A percentile compares a stretch with the other conserved stretches of the same genome.
These are phyloP conservation scores for Leccinum pallidistipes DNA, from an alignment of 1,284 basidiomycete genomes.

Conservation along the genomic window DNA sequence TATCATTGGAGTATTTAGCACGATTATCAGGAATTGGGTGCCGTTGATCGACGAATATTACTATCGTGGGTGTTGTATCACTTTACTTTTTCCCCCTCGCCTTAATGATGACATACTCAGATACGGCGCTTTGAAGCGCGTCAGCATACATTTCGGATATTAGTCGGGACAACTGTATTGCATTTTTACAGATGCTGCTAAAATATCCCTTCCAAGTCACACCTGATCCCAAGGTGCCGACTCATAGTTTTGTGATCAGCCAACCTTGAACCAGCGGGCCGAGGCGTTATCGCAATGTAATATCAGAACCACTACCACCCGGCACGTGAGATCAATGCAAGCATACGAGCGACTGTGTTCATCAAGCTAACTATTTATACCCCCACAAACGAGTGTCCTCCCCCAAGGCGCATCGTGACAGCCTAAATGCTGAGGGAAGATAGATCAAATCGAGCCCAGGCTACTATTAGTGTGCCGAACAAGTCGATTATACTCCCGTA, in stretches of 20 bases:
- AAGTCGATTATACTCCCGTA: slow-evolving; percentile 23
- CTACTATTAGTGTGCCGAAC: slow-evolving; percentile 11
- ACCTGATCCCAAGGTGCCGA: not conserved
- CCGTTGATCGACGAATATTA: slow-evolving; percentile 94
- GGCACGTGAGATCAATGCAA: not conserved
- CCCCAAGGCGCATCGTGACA: slow-evolving; percentile 48
- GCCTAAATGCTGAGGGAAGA: slow-evolving; percentile 31
- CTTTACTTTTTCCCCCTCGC: not conserved
- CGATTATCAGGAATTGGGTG: slow-evolving; percentile 86
- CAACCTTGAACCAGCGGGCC: not conserved
- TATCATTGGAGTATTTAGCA: slow-evolving; percentile 73
- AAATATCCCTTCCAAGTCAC: not conserved
- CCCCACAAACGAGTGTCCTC: not conserved
- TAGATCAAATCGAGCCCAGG: slow-evolving; percentile 22
- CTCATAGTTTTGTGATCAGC: not conserved
- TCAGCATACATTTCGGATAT: slow-evolving; percentile 2
- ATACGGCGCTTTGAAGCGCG: slow-evolving; percentile 50
- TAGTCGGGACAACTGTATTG: slow-evolving; percentile 1
- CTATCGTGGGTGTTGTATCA: slow-evolving; percentile 69
- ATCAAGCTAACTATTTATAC: not conserved
- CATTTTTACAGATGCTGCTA: slow-evolving; percentile 1
- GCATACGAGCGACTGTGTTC: not conserved
- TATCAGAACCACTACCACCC: not conserved
- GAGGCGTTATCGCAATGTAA: not conserved
- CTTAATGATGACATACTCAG: slow-evolving; percentile 31